Conservation (phyloP, 805 yeast species). For the Candida multigemmis region DNA sequence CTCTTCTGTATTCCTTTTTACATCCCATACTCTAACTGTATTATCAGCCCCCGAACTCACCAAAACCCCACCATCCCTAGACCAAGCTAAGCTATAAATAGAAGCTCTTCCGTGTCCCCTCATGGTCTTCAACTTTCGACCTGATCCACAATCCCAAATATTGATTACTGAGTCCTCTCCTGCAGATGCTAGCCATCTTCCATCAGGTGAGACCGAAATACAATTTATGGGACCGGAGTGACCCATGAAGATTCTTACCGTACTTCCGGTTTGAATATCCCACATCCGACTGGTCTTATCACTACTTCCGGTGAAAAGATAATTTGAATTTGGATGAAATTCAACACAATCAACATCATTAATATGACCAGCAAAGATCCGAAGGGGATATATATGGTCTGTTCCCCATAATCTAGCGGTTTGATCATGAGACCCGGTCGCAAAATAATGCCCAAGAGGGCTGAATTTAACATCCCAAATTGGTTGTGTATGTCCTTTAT, state of each 20-base stretch:
- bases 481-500: conserved; percentile 93
- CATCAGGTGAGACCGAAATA: conserved; percentile 90
- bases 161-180: conserved; percentile 87
- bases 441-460: conserved; percentile 95
- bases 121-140: conserved; percentile 82
- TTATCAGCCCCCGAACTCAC: conserved; percentile 91
- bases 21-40: conserved; percentile 94
- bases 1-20: conserved; percentile 75
- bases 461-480: conserved; percentile 96
- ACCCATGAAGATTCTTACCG: conserved; percentile 87
- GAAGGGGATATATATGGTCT: conserved; percentile 91
- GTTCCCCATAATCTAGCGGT: conserved; percentile 97
- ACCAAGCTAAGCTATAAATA: conserved; percentile 75
- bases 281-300: conserved; percentile 97
- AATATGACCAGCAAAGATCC: conserved; percentile 95
- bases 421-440: conserved; percentile 96
- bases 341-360: conserved; percentile 92
- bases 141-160: conserved; percentile 92
- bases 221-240: conserved; percentile 85
- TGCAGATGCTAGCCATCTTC: conserved; percentile 91
- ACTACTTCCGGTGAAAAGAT: conserved; percentile 88
- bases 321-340: conserved; percentile 94
- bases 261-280: conserved; percentile 85
- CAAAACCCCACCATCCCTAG: conserved; percentile 79
- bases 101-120: conserved; percentile 89